Base-by-base conservation (phyloP, 2,329 filamentous ascomycete species). In the Hypomyces rosellus region DNA sequence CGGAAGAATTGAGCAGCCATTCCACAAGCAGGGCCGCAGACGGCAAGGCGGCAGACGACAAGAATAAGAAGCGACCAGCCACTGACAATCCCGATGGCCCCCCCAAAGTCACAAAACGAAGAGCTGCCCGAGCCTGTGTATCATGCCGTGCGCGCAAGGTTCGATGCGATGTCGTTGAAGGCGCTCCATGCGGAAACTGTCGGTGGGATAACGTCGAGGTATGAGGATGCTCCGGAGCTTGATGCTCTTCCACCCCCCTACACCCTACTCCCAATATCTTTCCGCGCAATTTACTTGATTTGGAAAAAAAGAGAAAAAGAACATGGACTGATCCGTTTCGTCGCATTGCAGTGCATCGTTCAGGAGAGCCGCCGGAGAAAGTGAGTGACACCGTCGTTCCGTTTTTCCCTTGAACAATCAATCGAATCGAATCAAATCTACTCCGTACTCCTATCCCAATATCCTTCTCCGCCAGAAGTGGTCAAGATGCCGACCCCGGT, bases 81-180 rank as follows among this genome's bases (percentile, higher is more conserved):
- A 59, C 54, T 14, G 59, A 55, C 50, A 63, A 63, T 30, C 59
- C 60, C 7, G 65, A 63, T 16, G 61, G 61, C 12, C 62, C 69
- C 11, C 64, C 69, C 53, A 82, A 82, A 63, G 62, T 75, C 55
- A 80, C 72, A 48, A 96, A 96, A 71, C 80, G 90, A 62, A 81
- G 91, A 63, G 90, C 91, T n/a, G 89, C 90, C 9, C 88, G 92
- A 60, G 91, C 91, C 15, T 96, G 91, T 67, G 88, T 89, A 55
- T 89, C 86, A 60, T 96, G 91, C 70, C 81, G 91, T 61, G 84
- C 87, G 51, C 84, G 91, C 64, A 96, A 96, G 68, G 91, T 96
- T 39, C 82, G 91, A 51, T 96, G 91, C 73, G 91, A 96, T 72
- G 90, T 96, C 50, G 89, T 93, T 52, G 89, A 95, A 68, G 86